Base-by-base conservation (phyloP, 75 land plant genomes). In the Pseudotsuga menziesii region DNA sequence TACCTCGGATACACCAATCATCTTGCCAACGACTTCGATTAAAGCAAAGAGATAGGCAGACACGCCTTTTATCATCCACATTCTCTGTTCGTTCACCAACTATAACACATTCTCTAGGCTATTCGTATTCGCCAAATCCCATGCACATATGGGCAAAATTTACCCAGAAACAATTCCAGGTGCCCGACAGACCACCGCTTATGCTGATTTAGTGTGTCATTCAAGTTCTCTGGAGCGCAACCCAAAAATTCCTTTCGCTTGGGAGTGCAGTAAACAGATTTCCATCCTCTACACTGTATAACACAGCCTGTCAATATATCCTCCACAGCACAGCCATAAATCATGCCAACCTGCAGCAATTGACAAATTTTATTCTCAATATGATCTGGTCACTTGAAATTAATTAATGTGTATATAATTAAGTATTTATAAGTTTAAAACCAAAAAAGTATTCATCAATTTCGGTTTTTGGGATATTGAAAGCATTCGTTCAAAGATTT, bases 261-360 rank as follows among this genome's bases (percentile, higher is more conserved):
- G 54, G 88, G 88, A 72, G 55, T n/a, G 4, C 54, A 72, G 26
- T 59, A 80, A 16, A 71, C 71, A 23, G 88, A 86, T 36, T 14
- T 77, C 88, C 84, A 83, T 3, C 88, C 88, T 56, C 39, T 63
- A 57, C 88, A 82, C 26, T 86, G 88, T 52, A 86, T 19, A 16
- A 15, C 55, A 48, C 66, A 76, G 2, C 88, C 84, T 6, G 88
- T 80, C 56, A 86, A 62, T 41, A 56, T 64, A 36, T 83, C 85
- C 67, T 86, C 88, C 52, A 80, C 77, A 4, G 83, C 13, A 39
- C 83, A 76, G 12, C 61, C 39, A 57, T 87, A 84, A 15, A 82
- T 14, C 39, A 81, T 81, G 36, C 89, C 89, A 16, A 87, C 58
- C 89, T 87, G 86, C 41, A 14, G 86, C 41, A 14, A 15, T 3